Base-by-base conservation (phyloP, 306 rosid species). In the Rubus idaeus region DNA sequence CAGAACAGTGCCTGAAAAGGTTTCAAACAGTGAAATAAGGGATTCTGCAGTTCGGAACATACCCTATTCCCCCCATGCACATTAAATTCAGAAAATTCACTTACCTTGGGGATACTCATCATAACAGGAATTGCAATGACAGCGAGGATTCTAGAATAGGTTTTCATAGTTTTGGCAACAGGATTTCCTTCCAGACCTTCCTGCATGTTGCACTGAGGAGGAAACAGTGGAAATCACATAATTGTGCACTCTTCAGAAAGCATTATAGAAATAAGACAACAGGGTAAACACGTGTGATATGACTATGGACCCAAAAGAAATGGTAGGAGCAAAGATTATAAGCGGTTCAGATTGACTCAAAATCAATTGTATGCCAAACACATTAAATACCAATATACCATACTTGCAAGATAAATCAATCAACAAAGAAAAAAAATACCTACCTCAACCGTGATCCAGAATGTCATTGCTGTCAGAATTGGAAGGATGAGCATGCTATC, bases 131-230 rank as follows among this genome's bases (percentile, higher is more conserved):
- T 90, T 41, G 94, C 84, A 70, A 90, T 84, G 87, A 93, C 77
- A 58, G 97, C 99, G 74, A 95, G 73, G 77, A 69, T 91, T 83
- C 99, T 89, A 23, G 91, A 86, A 62, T 92, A 47, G 18, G 88
- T 92, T 89, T 95, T 95, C 97, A 90, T 90, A 75, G 88, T 92
- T 56, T 67, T 58, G 75, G 91, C 97, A 73, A 73, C 45, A 75
- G 97, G 99, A 87, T 92, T 95, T 70, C 97, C 97, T 92, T 92
- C 99, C 86, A 91, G 57, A 18, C 97, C 99, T 79, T 92, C 96
- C 86, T 90, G 99, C 96, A 89, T 83, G 78, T 95, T 89, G 84
- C 72, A 84, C 97, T 95, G 84, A 71, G 77, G 75, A 87, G 44
- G 69, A 64, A 58, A 74, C 72, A 57, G 17, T 13, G 23, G 53